Percentiles rank a stretch among this genome's conserved stretches.
Evolutionary conservation across 2,329 filamentous ascomycete genomes (phyloP).

Genomic region (Exophiala sideris): DNA sequence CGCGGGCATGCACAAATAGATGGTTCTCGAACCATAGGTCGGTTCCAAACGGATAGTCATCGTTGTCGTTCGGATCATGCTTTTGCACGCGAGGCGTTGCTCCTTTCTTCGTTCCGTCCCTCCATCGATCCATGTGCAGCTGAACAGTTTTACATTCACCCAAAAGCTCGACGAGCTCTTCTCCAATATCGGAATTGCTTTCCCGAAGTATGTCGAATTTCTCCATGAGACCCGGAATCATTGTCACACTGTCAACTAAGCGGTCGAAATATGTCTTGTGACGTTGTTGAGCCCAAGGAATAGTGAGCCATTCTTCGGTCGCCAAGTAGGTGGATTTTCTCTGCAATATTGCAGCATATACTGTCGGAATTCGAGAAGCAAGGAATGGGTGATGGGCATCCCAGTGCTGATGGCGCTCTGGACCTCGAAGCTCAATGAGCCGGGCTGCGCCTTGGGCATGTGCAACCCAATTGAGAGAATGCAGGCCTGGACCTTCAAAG

Average conservation of each 20-base stretch:
- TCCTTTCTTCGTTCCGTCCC: conserved; percentile 19
- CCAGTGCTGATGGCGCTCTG: conserved; percentile 17
- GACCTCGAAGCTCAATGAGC: conserved; percentile 24
- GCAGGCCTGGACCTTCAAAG: conserved; percentile 22
- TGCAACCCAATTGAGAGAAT: conserved; percentile 24
- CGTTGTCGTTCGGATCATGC: conserved; percentile 14
- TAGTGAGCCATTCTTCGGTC: conserved; percentile 34
- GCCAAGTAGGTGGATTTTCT: conserved; percentile 33
- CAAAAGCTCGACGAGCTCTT: conserved; percentile 7
- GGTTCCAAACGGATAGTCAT: conserved; percentile 22
- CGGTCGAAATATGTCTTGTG: conserved; percentile 35
- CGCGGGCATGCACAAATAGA: conserved; percentile 23
- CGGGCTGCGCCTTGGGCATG: conserved; percentile 26
- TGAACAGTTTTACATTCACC: conserved; percentile 17
- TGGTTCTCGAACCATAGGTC: conserved; percentile 25
- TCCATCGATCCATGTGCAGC: conserved; percentile 18
- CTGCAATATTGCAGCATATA: conserved; percentile 24
- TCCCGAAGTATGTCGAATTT: conserved; percentile 29
- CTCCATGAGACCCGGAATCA: conserved; percentile 33
- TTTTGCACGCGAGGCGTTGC: conserved; percentile 15
- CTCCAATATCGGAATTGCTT: conserved; percentile 3
- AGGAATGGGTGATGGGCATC: conserved; percentile 24
- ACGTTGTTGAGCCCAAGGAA: conserved; percentile 34
- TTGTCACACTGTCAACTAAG: conserved; percentile 34
- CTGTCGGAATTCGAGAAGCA: conserved; percentile 21